Evolutionary conservation across 2,329 filamentous ascomycete genomes (phyloP).

Genomic region (Plectosphaerella sp.): DNA sequence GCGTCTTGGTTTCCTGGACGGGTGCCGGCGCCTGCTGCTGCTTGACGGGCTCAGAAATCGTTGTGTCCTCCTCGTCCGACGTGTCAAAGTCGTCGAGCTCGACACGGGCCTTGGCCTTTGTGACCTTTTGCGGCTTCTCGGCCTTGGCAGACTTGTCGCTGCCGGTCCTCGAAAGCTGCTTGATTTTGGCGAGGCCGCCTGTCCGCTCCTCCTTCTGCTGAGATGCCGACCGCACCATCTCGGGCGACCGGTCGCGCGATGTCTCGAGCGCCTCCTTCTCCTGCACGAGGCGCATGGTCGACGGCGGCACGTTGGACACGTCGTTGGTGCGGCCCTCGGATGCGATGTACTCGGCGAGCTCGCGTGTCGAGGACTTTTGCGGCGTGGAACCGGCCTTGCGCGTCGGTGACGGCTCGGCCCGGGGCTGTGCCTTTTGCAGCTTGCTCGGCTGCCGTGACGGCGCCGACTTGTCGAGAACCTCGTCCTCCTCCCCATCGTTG

Average conservation of each 20-base stretch:
- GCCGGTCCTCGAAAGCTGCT: slow-evolving; percentile 30
- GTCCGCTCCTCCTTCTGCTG: slow-evolving; percentile 36
- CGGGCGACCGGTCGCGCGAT: slow-evolving; percentile 19
- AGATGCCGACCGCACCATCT: slow-evolving; percentile 28
- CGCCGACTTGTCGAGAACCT: slow-evolving; percentile 38
- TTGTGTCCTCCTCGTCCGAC: slow-evolving; percentile 37
- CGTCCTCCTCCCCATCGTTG: slow-evolving; percentile 37
- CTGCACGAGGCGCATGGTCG: slow-evolving; percentile 49
- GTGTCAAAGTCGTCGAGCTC: slow-evolving; percentile 69
- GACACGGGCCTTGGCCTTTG: slow-evolving; percentile 56
- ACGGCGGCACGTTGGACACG: slow-evolving; percentile 51
- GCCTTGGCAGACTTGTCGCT: slow-evolving; percentile 46
- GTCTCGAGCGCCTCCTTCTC: slow-evolving; percentile 38
- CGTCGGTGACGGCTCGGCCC: slow-evolving; percentile 41
- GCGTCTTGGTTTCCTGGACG: slow-evolving; percentile 9
- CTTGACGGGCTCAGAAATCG: slow-evolving; percentile 19
- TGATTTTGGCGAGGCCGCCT: slow-evolving; percentile 33
- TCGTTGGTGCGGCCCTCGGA: slow-evolving; percentile 43
- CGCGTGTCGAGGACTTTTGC: slow-evolving; percentile 29
- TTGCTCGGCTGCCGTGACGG: slow-evolving; percentile 60
- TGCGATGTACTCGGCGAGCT: slow-evolving; percentile 36
- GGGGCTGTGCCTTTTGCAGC: slow-evolving; percentile 63
- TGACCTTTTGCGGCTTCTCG: slow-evolving; percentile 45
- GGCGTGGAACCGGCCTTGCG: slow-evolving; percentile 29
- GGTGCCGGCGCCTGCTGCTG: slow-evolving; percentile 16